Percentiles rank a stretch among this genome's conserved stretches.
Conservation (phyloP, 148 eudicot genomes). For the Gaultheria prostrata region DNA sequence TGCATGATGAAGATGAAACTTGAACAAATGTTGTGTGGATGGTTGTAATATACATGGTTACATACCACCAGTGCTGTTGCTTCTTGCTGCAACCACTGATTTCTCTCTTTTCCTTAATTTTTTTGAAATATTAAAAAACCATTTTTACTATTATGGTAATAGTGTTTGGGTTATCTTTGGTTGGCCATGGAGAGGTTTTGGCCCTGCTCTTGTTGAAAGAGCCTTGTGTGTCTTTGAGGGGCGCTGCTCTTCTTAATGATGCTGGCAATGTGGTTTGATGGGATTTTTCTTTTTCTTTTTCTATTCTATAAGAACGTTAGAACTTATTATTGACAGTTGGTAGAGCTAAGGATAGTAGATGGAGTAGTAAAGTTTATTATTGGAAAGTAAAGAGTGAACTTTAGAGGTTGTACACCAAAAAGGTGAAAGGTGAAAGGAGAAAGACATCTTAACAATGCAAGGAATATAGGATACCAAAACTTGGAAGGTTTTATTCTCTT, state of each 20-base stretch:
- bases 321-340: not conserved
- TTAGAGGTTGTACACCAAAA: not conserved
- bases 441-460: not conserved
- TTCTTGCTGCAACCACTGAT: not conserved
- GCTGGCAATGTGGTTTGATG: not conserved
- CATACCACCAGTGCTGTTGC: not conserved
- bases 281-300: not conserved
- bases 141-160: not conserved
- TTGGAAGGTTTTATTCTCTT: not conserved
- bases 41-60: not conserved
- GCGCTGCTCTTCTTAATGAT: not conserved
- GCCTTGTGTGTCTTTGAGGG: not conserved
- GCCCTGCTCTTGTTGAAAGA: not conserved
- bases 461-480: not conserved
- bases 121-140: not conserved
- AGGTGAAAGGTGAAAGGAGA: not conserved
- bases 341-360: not conserved
- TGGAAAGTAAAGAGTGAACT: not conserved
- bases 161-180: not conserved
- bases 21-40: not conserved
- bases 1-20: not conserved
- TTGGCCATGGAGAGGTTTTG: not conserved
- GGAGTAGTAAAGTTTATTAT: not conserved
- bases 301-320: not conserved
- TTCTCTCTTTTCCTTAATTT: not conserved